Base-by-base conservation (phyloP, 1,139 yeast species). In the Blastobotrys malaysiensis region DNA sequence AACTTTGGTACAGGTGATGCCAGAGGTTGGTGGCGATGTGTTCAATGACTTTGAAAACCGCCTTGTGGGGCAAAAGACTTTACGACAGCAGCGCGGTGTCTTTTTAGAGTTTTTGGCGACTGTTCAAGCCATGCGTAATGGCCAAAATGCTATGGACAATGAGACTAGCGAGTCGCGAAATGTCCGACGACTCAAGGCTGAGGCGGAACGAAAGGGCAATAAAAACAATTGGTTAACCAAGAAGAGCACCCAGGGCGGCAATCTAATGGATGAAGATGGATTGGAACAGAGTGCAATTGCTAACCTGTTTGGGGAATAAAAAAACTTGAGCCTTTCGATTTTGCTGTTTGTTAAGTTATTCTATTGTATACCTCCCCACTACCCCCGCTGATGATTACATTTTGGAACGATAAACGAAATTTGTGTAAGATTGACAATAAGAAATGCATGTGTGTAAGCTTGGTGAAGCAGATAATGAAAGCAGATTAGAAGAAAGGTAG, bases 81-180 rank as follows among this genome's bases (percentile, higher is more conserved):
- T 84, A 59, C 81, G 86, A 58, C 91, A 85, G 64, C 95, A 87
- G 70, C 76, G 93, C 57, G 81, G 86, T 7, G 82, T 88, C 9
- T 77, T 88, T 67, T 71, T 86, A 51, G 95, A 86, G 60, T 82
- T 86, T 71, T 75, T 55, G 73, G 81, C 57, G 55, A 71, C 65
- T 65, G 76, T 61, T 60, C 63, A 62, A 65, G 72, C 61, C 62
- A 66, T 58, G 68, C 31, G 14, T 16, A 39, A 48, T 43, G 53
- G 55, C 31, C 39, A 31, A 7, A 51, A 50, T 16, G 45, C 55
- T 31, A 65, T 75, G 60, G 71, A 72, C 50, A 49, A 61, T 58
- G 62, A 69, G 57, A 59, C 67, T 55, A 65, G 70, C 63, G 77
- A 72, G 54, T 68, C 70, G 59, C 69, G 82, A 62, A 72, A 69